These are phyloP conservation scores for Leccinum pachyderme DNA, from an alignment of 1,284 basidiomycete genomes.

Conservation along the genomic window DNA sequence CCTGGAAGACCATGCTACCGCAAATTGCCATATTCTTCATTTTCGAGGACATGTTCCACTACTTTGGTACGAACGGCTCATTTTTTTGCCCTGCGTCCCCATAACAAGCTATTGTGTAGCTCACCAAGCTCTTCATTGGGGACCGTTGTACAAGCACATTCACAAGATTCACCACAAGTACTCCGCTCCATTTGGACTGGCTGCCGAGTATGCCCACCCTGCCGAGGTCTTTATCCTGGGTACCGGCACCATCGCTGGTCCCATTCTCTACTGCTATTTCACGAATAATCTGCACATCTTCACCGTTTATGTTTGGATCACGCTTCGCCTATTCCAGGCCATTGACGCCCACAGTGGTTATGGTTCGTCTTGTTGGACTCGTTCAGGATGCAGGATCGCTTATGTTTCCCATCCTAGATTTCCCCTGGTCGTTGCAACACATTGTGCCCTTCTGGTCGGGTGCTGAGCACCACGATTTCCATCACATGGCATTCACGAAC, in stretches of 20 bases:
- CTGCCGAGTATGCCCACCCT: conserved; percentile 97
- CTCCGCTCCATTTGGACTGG: conserved; percentile 94
- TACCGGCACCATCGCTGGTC: conserved; percentile 84
- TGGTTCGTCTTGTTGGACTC: conserved; percentile 43
- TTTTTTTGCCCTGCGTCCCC: neutral
- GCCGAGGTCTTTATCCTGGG: conserved; percentile 91
- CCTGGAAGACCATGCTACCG: conserved; percentile 63
- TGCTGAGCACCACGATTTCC: conserved; percentile 97
- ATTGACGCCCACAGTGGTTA: conserved; percentile 98
- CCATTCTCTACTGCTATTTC: conserved; percentile 81
- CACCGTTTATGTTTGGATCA: conserved; percentile 94
- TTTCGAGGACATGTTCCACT: conserved; percentile 96
- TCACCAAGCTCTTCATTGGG: conserved; percentile 89
- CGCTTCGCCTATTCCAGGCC: conserved; percentile 93
- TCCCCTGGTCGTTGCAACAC: conserved; percentile 96
- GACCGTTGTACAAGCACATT: conserved; percentile 92
- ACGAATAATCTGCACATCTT: conserved; percentile 81
- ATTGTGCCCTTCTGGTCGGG: conserved; percentile 98
- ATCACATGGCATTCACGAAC: conserved; percentile 90
- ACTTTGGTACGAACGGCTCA: conserved; percentile 48
- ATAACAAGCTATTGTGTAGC: conserved; percentile 43
- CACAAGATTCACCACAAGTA: conserved; percentile 99
- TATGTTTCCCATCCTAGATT: conserved; percentile 52
- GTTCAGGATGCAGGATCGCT: neutral
- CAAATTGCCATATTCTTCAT: conserved; percentile 93